Evolutionary conservation across 2,329 filamentous ascomycete species (phyloP).

Genomic region (Talaromyces verruculosus): DNA sequence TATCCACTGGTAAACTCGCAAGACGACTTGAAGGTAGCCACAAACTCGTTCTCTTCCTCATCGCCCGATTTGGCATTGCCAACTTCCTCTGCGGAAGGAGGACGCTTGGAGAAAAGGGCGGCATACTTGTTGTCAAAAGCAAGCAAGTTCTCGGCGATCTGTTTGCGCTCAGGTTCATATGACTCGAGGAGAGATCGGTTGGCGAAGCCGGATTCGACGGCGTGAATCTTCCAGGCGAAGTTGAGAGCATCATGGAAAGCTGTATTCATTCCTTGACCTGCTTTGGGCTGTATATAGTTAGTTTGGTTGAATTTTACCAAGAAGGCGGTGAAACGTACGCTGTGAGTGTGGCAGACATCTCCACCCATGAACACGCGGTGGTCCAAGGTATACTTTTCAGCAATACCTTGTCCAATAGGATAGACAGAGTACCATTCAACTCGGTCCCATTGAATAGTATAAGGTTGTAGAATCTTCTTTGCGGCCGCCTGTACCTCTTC

Average conservation of each 20-base stretch:
- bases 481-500: constrained; percentile 60
- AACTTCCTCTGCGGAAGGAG: constrained; percentile 71
- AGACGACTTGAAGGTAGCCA: constrained; percentile 84
- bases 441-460: constrained; percentile 62
- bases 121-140: constrained; percentile 88
- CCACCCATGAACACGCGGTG: constrained; percentile 67
- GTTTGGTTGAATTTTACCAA: background rate
- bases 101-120: constrained; percentile 79
- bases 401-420: constrained; percentile 64
- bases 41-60: constrained; percentile 66
- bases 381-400: constrained; percentile 64
- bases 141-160: constrained; percentile 79
- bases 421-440: constrained; percentile 68
- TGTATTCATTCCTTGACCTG: constrained; percentile 65
- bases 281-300: constrained; percentile 52
- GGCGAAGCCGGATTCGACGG: constrained; percentile 81
- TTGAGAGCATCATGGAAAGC: constrained; percentile 70
- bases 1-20: constrained; percentile 94
- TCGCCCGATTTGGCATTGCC: constrained; percentile 58
- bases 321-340: constrained; percentile 31
- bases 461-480: constrained; percentile 60
- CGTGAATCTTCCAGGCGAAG: constrained; percentile 93
- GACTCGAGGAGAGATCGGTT: constrained; percentile 72
- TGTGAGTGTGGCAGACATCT: constrained; percentile 64
- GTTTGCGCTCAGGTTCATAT: constrained; percentile 82